Percentiles rank a stretch among this genome's conserved stretches.
phyloP scores from a whole-genome alignment of 306 rosid species.

The Argentina anserina region DNA sequence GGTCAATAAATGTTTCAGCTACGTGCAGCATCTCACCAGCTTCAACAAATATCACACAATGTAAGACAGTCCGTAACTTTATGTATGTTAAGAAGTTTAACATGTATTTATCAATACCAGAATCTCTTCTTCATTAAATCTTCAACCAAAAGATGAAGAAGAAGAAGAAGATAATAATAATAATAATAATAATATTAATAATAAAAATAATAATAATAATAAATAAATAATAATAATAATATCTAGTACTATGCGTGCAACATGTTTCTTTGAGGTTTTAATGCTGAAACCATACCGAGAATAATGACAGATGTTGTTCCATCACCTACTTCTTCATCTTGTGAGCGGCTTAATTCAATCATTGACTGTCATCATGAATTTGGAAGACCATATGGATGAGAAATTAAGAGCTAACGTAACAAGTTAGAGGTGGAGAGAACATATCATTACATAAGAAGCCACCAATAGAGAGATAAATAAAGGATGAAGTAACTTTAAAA shows the following conservation, averaged over 20 bases:
- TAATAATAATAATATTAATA: too few relatives aligned
- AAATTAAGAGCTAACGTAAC: constrained; percentile 15
- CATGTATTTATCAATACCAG: too few relatives aligned
- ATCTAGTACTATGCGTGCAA: background rate
- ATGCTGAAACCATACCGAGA: constrained; percentile 58
- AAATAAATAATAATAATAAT: too few relatives aligned
- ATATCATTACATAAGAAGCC: background rate
- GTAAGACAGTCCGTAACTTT: background rate
- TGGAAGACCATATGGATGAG: background rate
- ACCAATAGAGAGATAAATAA: background rate
- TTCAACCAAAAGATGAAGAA: too few relatives aligned
- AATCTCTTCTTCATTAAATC: too few relatives aligned
- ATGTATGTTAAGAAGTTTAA: too few relatives aligned
- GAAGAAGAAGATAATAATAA: too few relatives aligned
- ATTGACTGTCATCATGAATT: constrained; percentile 54
- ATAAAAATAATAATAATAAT: too few relatives aligned
- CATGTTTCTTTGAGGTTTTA: background rate
- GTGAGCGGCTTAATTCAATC: constrained; percentile 96
- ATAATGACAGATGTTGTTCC: constrained; percentile 97
- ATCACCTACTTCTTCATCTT: constrained; percentile 98
- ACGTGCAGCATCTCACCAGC: constrained; percentile 99
- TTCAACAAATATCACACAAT: constrained; percentile 28
- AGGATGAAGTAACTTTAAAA: background rate
- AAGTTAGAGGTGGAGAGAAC: background rate
- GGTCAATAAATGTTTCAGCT: constrained; percentile 89